Percentiles rank a stretch among this genome's conserved stretches.
Conservation (phyloP, 129 eudicot species). For the Flaveria ramosissima region DNA sequence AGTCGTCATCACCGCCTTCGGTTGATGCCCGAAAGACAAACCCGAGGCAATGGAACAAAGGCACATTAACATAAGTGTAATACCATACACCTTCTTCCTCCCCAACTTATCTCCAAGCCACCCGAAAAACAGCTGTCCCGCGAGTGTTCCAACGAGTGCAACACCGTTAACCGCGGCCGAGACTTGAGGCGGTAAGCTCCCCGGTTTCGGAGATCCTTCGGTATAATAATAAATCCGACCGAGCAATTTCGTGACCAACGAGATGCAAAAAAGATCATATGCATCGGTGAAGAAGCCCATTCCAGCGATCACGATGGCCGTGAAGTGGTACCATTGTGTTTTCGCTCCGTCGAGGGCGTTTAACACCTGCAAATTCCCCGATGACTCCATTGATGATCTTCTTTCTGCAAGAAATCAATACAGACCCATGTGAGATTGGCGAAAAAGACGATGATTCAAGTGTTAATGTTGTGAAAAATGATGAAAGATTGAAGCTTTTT, state of each 20-base stretch:
- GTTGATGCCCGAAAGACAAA: constrained; percentile 50
- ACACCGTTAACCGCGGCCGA: constrained; percentile 64
- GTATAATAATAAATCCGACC: constrained; percentile 54
- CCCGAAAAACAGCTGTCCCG: constrained; percentile 56
- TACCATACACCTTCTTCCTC: constrained; percentile 54
- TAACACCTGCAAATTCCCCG: constrained; percentile 45
- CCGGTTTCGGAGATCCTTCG: constrained; percentile 48
- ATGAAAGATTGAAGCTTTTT: not conserved
- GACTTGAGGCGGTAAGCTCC: constrained; percentile 54
- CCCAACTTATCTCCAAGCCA: constrained; percentile 61
- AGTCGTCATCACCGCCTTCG: constrained; percentile 56
- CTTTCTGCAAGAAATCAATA: constrained; percentile 11
- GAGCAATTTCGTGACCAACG: constrained; percentile 54
- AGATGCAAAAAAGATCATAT: constrained; percentile 60
- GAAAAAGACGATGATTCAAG: not conserved
- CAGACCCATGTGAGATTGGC: not conserved
- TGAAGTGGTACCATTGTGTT: constrained; percentile 70
- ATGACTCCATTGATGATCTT: not conserved
- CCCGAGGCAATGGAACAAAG: constrained; percentile 54
- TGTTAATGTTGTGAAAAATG: constrained; percentile 5
- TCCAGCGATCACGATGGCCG: constrained; percentile 64
- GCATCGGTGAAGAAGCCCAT: constrained; percentile 73
- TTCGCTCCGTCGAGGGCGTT: constrained; percentile 61
- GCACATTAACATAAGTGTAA: constrained; percentile 57
- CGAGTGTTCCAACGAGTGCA: constrained; percentile 52